Percentiles rank a stretch among this genome's conserved stretches.
These are phyloP conservation scores for Cerrena zonata DNA, from an alignment of 1,284 basidiomycete genomes.

Conservation along the genomic window DNA sequence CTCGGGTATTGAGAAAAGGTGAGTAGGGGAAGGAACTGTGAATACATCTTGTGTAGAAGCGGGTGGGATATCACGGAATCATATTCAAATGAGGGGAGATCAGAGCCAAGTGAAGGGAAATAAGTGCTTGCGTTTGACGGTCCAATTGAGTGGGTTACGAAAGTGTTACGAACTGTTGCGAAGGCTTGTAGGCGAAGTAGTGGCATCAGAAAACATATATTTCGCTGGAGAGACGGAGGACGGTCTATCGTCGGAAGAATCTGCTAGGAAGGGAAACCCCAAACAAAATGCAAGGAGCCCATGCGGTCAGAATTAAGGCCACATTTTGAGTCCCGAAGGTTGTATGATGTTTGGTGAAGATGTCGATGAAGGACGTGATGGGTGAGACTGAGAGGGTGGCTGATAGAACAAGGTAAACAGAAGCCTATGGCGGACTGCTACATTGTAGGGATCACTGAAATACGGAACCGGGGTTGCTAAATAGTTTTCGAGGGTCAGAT, in stretches of 20 bases:
- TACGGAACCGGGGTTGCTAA: constrained; percentile 4
- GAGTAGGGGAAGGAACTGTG: not conserved
- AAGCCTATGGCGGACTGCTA: constrained; percentile 21
- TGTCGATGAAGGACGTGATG: constrained; percentile 46
- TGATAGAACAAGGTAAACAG: constrained; percentile 25
- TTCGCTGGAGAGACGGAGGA: no score
- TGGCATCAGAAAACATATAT: no score
- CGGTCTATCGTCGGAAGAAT: not conserved
- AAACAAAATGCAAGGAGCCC: constrained; percentile 38
- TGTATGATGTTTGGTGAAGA: constrained; percentile 32
- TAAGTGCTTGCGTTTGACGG: no score
- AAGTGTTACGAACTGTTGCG: no score
- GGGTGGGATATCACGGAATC: no score
- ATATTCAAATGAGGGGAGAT: no score
- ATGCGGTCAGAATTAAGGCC: constrained; percentile 45
- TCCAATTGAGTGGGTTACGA: no score
- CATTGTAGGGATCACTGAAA: constrained; percentile 1
- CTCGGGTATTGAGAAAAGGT: not conserved
- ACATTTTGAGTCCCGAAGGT: constrained; percentile 53
- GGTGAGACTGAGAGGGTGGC: constrained; percentile 39
- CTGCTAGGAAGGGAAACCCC: constrained; percentile 11
- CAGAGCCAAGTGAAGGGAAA: no score
- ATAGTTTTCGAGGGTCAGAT: not conserved
- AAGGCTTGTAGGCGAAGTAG: no score
- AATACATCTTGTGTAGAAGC: not conserved